A percentile compares a stretch with the other conserved stretches of the same genome.
These are phyloP conservation scores for Lunularia cruciata DNA, from an alignment of 225 moss, liverwort and hornwort species.

Conservation along the genomic window DNA sequence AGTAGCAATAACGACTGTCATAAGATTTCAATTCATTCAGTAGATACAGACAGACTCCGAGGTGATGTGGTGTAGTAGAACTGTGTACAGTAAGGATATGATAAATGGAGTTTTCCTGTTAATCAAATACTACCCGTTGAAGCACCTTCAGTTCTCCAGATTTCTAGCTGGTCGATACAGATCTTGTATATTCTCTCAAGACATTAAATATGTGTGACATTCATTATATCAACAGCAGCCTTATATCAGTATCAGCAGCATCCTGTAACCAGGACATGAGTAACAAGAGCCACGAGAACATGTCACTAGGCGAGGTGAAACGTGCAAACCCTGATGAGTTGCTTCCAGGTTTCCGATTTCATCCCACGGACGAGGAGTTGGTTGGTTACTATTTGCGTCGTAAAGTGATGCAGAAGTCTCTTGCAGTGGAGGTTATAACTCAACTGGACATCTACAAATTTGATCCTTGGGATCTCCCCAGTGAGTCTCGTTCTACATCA, in stretches of 20 bases:
- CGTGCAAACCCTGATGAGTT: background rate
- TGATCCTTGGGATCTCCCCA: conserved; percentile 46
- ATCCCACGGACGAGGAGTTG: conserved; percentile 1
- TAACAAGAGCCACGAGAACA: background rate
- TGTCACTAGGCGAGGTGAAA: background rate
- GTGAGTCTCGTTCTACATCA: conserved; percentile 4
- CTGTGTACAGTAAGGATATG: too few species aligned
- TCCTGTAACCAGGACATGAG: background rate
- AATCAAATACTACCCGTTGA: too few species aligned
- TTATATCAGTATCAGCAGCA: background rate
- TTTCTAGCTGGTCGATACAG: too few species aligned
- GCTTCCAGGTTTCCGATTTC: background rate
- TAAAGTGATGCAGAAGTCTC: conserved; percentile 26
- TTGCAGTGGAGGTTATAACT: conserved; percentile 40
- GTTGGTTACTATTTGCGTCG: conserved; percentile 4
- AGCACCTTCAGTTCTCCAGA: too few species aligned
- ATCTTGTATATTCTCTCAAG: too few species aligned
- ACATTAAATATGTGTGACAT: too few species aligned
- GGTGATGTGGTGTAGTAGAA: too few species aligned
- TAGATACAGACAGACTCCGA: too few species aligned
- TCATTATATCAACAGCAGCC: background rate
- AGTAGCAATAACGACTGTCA: too few species aligned
- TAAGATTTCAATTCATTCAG: too few species aligned
- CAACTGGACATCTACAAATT: conserved; percentile 44
- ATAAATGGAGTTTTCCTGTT: too few species aligned